Base-by-base conservation (phyloP, 2,329 filamentous ascomycete species). In the Trichoderma guizhouense region DNA sequence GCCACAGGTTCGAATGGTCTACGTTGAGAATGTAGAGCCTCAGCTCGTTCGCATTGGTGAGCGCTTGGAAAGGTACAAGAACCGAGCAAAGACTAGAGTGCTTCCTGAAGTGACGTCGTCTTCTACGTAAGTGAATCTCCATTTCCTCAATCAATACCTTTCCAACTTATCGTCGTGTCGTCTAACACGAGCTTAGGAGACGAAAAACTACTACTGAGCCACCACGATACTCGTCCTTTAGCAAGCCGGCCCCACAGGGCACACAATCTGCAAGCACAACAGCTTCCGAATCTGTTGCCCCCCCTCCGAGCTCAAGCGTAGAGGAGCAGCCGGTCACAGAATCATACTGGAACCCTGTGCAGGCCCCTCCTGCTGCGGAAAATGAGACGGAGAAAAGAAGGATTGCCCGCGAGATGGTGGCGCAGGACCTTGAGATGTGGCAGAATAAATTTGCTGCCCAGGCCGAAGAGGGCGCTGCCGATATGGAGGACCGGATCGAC, bases 41-140 rank as follows among this genome's bases (percentile, higher is more conserved):
- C 97, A 99, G 81, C 87, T 99, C 15, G 89, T 95, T 71, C 93
- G 94, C 77, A 98, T 99, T 77, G 93, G 93, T 14, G 92, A 98
- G 83, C 91, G 95, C 60, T 87, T 99, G 12, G 95, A 94, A 53
- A 87, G 92, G 62, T 93, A 94, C 81, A 90, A 83, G 60, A 82
- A 82, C 63, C 81, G 81, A 72, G 76, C 77, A 7, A 81, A 79
- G 74, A 76, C 73, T 77, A 76, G 58, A 72, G 76, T 30, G 81
- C 83, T 74, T 34, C 72, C n/a, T 63, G 74, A 55, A 73, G 76
- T 7, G 72, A 57, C 36, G 34, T 73, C 34, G 63, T 28, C 70
- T 53, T 47, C 36, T 58, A 60, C 43, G 68, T 68, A 55, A 43
- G 72, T 71, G 21, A 26, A 26, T 28, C 30, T 30, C 21, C 30